Evolutionary conservation across 768 basidiomycete species (phyloP).

Genomic region (Auriscalpium microsporum): DNA sequence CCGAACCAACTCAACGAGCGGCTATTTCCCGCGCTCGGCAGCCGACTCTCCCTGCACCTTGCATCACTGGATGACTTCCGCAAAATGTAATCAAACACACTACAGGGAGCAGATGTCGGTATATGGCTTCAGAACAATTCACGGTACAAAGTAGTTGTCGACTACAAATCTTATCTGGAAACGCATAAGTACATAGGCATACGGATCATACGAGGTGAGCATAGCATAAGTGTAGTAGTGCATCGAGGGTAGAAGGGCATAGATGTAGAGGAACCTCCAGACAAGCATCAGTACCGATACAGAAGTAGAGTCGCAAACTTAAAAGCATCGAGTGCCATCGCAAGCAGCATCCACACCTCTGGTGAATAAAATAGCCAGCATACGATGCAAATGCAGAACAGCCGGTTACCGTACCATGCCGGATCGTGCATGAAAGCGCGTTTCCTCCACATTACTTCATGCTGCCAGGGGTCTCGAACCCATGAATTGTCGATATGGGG

Average conservation of each 20-base stretch:
- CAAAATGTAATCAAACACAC: no score
- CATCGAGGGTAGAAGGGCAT: neutral
- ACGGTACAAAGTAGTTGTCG: no score
- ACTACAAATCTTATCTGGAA: neutral
- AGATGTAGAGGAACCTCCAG: neutral
- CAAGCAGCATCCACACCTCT: neutral
- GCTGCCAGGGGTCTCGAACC: constrained; percentile 1
- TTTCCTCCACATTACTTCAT: constrained; percentile 5
- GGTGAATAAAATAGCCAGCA: constrained; percentile 3
- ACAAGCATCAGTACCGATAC: neutral
- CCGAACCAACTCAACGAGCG: no score
- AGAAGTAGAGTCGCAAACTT: neutral
- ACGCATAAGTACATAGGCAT: neutral
- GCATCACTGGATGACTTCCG: no score
- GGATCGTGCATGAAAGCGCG: constrained; percentile 6
- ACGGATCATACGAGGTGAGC: neutral
- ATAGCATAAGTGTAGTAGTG: neutral
- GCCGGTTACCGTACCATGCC: constrained; percentile 6
- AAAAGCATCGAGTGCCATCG: neutral
- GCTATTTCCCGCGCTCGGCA: no score
- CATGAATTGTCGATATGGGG: constrained; percentile 2
- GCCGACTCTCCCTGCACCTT: no score
- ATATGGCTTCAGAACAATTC: no score
- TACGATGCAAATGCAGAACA: constrained; percentile 3
- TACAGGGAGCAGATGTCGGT: no score